Evolutionary conservation across 2,329 filamentous ascomycete genomes (phyloP).

Genomic region (Biscogniauxia sp.): DNA sequence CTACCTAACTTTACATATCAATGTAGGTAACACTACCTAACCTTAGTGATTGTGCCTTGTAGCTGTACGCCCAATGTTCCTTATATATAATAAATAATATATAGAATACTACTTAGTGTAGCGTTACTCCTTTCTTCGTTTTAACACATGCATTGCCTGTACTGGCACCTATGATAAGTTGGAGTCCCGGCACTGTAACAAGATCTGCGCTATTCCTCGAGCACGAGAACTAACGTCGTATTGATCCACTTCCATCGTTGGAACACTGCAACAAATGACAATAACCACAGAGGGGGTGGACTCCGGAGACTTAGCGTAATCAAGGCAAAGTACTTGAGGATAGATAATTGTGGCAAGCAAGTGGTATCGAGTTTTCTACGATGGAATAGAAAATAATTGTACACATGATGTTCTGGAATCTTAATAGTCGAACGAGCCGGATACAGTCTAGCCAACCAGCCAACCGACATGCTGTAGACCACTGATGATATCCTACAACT

Average conservation of each 20-base stretch:
- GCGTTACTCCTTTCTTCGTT: too few relatives aligned
- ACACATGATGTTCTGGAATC: not conserved
- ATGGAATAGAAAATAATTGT: not conserved
- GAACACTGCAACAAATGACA: not conserved
- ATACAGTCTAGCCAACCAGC: conserved; percentile 1
- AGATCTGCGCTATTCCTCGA: not conserved
- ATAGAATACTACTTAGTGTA: too few relatives aligned
- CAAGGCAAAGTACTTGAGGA: not conserved
- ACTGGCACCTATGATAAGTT: too few relatives aligned
- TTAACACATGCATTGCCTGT: too few relatives aligned
- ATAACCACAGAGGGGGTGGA: not conserved
- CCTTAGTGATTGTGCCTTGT: too few relatives aligned
- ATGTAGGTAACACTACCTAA: too few relatives aligned
- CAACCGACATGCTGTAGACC: not conserved
- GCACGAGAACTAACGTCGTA: not conserved
- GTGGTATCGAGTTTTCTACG: not conserved
- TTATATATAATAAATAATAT: too few relatives aligned
- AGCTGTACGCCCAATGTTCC: too few relatives aligned
- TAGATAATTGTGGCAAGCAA: not conserved
- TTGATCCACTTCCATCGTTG: not conserved
- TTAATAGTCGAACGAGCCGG: not conserved
- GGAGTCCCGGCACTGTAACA: not conserved
- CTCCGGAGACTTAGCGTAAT: not conserved
- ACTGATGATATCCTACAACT: conserved; percentile 59
- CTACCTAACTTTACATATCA: too few relatives aligned